A percentile compares a stretch with the other conserved stretches of the same genome.
phyloP scores from a whole-genome alignment of 1,284 basidiomycete species.

The Pseudozyma hubeiensis region DNA sequence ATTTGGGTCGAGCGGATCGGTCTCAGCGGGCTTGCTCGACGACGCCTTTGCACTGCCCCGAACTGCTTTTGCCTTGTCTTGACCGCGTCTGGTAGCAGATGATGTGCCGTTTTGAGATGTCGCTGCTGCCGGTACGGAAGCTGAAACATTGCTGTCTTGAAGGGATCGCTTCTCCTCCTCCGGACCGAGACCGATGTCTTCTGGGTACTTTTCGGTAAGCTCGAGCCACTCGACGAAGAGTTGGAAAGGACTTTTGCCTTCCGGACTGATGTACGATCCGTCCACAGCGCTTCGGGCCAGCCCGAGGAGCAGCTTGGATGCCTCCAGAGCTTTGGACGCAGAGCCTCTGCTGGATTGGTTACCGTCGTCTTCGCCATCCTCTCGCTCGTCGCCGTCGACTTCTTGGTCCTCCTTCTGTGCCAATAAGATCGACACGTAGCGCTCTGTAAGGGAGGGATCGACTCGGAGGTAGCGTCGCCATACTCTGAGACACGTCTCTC shows the following conservation, averaged over 20 bases:
- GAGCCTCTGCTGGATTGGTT: background rate
- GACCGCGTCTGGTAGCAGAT: conserved; percentile 71
- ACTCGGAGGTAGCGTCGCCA: conserved; percentile 88
- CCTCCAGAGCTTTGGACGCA: conserved; percentile 79
- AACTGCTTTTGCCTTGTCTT: conserved; percentile 38
- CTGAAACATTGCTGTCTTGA: background rate
- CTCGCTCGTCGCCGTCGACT: conserved; percentile 39
- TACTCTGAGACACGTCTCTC: conserved; percentile 84
- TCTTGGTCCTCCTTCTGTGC: conserved; percentile 45
- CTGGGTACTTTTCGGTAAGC: conserved; percentile 88
- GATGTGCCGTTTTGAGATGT: conserved; percentile 4
- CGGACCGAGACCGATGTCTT: conserved; percentile 90
- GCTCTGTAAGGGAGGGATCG: conserved; percentile 67
- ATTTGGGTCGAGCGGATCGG: conserved; percentile 79
- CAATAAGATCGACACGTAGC: conserved; percentile 62
- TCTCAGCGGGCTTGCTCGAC: conserved; percentile 73
- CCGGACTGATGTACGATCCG: conserved; percentile 86
- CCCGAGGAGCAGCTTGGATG: conserved; percentile 87
- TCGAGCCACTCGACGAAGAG: conserved; percentile 92
- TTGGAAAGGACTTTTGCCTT: conserved; percentile 95
- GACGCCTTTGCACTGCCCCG: conserved; percentile 73
- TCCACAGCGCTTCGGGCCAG: conserved; percentile 84
- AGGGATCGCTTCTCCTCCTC: conserved; percentile 71
- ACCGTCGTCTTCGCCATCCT: conserved; percentile 24
- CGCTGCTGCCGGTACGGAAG: conserved; percentile 3